Evolutionary conservation across 1,284 basidiomycete species (phyloP).

Genomic region (Austroboletus niveus): DNA sequence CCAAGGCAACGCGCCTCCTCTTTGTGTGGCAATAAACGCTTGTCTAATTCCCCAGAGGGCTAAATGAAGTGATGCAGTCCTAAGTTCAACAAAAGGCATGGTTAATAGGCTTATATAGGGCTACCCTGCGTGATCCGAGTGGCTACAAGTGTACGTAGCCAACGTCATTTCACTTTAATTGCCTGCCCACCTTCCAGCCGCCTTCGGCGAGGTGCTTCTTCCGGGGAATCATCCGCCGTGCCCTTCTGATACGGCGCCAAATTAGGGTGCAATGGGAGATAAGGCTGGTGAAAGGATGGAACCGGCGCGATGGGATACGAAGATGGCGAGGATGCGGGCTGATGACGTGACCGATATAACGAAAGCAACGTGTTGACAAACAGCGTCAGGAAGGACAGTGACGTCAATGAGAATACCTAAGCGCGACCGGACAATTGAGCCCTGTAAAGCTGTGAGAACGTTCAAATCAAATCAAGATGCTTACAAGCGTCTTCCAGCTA

Average conservation of each 20-base stretch:
- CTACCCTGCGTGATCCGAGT: conserved; percentile 30
- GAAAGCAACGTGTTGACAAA: conserved; percentile 83
- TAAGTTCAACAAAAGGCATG: conserved; percentile 20
- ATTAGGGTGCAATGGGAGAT: conserved; percentile 46
- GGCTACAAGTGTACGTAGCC: conserved; percentile 12
- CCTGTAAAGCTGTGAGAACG: conserved; percentile 9
- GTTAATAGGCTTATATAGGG: conserved; percentile 21
- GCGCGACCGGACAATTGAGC: conserved; percentile 14
- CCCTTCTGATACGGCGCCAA: conserved; percentile 43
- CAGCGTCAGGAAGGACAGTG: conserved; percentile 75
- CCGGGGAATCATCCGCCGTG: conserved; percentile 37
- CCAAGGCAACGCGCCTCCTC: conserved; percentile 6
- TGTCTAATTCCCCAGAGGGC: conserved; percentile 22
- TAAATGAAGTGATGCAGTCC: conserved; percentile 25
- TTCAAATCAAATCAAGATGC: conserved; percentile 28
- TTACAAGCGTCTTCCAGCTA: conserved; percentile 93
- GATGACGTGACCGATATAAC: conserved; percentile 65
- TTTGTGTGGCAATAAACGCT: conserved; percentile 10
- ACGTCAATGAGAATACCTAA: conserved; percentile 77
- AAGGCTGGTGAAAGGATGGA: conserved; percentile 47
- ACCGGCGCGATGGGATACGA: conserved; percentile 45
- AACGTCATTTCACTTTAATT: conserved; percentile 53
- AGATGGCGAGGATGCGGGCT: conserved; percentile 38
- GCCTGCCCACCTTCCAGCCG: conserved; percentile 60
- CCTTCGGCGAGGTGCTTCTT: conserved; percentile 57